phyloP scores from a whole-genome alignment of 164 flowering plant genomes.

The Euptelea pleiosperma region DNA sequence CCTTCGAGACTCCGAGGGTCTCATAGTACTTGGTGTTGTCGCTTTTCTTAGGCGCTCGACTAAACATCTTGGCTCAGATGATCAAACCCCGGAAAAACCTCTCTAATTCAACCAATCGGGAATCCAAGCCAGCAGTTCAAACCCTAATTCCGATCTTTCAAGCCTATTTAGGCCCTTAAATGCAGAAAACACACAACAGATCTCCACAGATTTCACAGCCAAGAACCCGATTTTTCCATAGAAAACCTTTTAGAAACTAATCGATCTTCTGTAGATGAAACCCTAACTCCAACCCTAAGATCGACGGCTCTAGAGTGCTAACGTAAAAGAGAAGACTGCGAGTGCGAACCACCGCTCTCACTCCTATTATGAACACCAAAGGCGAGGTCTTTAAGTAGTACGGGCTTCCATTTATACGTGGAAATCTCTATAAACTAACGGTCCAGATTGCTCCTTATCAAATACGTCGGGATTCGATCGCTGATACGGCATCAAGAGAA shows the following conservation, averaged over 20 bases:
- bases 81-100: neutral
- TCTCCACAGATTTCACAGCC: neutral
- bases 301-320: neutral
- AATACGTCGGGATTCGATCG: too few relatives aligned
- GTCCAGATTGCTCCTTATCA: too few relatives aligned
- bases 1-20: slow-evolving; percentile 72
- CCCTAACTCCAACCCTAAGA: neutral
- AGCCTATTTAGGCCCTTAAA: neutral
- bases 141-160: neutral
- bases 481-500: too few relatives aligned
- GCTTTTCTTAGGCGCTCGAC: slow-evolving; percentile 84
- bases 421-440: too few relatives aligned
- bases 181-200: neutral
- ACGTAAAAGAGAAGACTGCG: too few relatives aligned
- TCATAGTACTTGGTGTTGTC: slow-evolving; percentile 81
- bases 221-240: neutral
- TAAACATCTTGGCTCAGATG: slow-evolving; percentile 55
- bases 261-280: neutral
- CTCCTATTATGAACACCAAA: too few relatives aligned
- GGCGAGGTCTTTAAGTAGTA: too few relatives aligned
- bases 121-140: neutral
- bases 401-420: too few relatives aligned
- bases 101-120: neutral
- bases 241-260: neutral
- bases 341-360: too few relatives aligned